Evolutionary conservation across 805 yeast genomes (phyloP), one percentile per base, ranked within the genome.

Genomic region (Cyberlindnera maritima): DNA sequence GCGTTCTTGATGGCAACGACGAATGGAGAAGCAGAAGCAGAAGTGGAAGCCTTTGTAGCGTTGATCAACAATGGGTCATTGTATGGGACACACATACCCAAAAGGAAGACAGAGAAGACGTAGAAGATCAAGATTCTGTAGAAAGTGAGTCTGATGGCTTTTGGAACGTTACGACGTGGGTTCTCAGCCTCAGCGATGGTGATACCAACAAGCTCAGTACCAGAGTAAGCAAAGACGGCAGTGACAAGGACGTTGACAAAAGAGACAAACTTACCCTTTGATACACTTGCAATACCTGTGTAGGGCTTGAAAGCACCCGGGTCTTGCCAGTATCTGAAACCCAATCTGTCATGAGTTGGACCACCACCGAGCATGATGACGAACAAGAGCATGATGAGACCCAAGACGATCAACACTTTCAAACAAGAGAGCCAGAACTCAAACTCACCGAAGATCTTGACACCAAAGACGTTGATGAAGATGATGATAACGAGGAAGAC

Each of bases 21-120:
- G 59, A 87, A 88, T 34, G 96, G 96, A 14, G 94, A 85, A 18
- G 92, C 90, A 35, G 84, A 75, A 2, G 91, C 89, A 36, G 72
- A 71, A 2, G 78, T 67, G n/a, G 67, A 44, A 10, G 68, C 63
- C 42, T 80, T 74, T 15, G 79, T 74, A 14, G 81, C 81, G 45
- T 64, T 60, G 41, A 66, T 34, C 50, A 85, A 70, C 40, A 65
- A 55, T 34, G 76, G 73, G 60, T 81, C 82, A 52, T 71, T 71
- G 49, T 77, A 77, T 32, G 87, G 76, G 47, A 85, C 91, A 62
- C 81, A 73, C 79, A 83, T 72, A 39, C 89, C 88, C 53, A 86
- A 67, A 48, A 85, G 66, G 55, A 83, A 72, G 44, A 84, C 79
- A 21, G 85, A 74, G 33, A 77, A 60, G 39, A 83, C 59, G 70